These are phyloP conservation scores for Teunomyces funiuensis DNA, from an alignment of 805 yeast species.

Conservation along the genomic window DNA sequence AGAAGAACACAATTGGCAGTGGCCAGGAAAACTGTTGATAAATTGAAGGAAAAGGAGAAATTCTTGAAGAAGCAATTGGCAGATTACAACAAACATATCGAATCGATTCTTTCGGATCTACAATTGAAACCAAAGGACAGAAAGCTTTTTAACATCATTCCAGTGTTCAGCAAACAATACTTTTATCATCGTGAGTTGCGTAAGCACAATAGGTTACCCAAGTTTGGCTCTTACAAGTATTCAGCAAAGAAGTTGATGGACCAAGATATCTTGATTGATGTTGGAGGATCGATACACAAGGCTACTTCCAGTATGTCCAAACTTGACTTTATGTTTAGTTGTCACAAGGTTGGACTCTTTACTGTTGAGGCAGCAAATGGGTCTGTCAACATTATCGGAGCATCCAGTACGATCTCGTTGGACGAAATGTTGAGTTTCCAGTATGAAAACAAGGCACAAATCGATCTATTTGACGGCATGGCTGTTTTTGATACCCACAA, in stretches of 20 bases:
- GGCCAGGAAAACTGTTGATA: slow-evolving; percentile 42
- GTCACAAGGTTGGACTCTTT: slow-evolving; percentile 72
- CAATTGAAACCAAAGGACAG: slow-evolving; percentile 48
- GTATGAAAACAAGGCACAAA: slow-evolving; percentile 57
- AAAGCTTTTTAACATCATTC: slow-evolving; percentile 48
- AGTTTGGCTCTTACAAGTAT: slow-evolving; percentile 76
- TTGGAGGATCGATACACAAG: slow-evolving; percentile 49
- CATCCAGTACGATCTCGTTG: slow-evolving; percentile 57
- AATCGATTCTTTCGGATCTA: slow-evolving; percentile 40
- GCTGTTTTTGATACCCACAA: slow-evolving; percentile 68
- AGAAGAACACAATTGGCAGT: slow-evolving; percentile 42
- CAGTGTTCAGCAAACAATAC: slow-evolving; percentile 69
- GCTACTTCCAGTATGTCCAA: slow-evolving; percentile 55
- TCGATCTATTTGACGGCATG: slow-evolving; percentile 64
- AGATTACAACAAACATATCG: slow-evolving; percentile 50
- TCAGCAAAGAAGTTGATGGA: slow-evolving; percentile 74
- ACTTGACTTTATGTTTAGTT: slow-evolving; percentile 70
- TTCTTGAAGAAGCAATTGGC: slow-evolving; percentile 44
- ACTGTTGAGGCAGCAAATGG: slow-evolving; percentile 75
- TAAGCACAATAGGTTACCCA: slow-evolving; percentile 64
- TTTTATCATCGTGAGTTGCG: slow-evolving; percentile 72
- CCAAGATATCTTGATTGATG: slow-evolving; percentile 61
- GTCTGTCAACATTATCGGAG: slow-evolving; percentile 62
- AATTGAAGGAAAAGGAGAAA: slow-evolving; percentile 45
- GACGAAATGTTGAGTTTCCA: slow-evolving; percentile 74